A percentile compares a stretch with the other conserved stretches of the same genome.
phyloP scores from a whole-genome alignment of 2,329 filamentous ascomycete genomes.

The Talaromyces sp. region DNA sequence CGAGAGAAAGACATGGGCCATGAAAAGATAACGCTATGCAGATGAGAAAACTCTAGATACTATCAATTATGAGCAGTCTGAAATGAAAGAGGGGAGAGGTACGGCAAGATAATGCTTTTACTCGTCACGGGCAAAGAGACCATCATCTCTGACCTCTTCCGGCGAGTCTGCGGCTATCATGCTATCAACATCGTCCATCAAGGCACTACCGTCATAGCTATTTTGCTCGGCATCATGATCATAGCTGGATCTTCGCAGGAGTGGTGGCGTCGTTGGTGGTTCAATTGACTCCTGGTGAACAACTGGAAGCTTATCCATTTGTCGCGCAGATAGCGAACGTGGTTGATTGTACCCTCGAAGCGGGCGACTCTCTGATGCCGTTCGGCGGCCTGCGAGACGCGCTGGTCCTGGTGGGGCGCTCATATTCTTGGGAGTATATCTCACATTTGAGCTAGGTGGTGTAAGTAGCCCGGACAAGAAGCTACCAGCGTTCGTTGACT shows the following conservation, averaged over 20 bases:
- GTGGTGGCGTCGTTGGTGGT: slow-evolving; percentile 50
- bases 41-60: slow-evolving; percentile 10
- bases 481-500: slow-evolving; percentile 53
- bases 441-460: slow-evolving; percentile 73
- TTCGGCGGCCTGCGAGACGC: slow-evolving; percentile 25
- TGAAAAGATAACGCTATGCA: slow-evolving; percentile 12
- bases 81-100: slow-evolving; percentile 2
- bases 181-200: slow-evolving; percentile 47
- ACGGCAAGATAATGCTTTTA: neutral
- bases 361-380: slow-evolving; percentile 35
- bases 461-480: slow-evolving; percentile 81
- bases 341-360: slow-evolving; percentile 30
- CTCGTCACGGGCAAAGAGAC: slow-evolving; percentile 8
- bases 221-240: slow-evolving; percentile 57
- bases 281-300: slow-evolving; percentile 24
- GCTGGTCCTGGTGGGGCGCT: slow-evolving; percentile 27
- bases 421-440: slow-evolving; percentile 55
- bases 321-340: slow-evolving; percentile 30
- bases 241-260: slow-evolving; percentile 55
- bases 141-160: slow-evolving; percentile 25
- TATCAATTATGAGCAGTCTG: slow-evolving; percentile 10
- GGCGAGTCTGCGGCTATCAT: slow-evolving; percentile 43
- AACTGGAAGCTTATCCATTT: slow-evolving; percentile 25
- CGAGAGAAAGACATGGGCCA: neutral
- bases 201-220: slow-evolving; percentile 45